These are phyloP conservation scores for Schoenoplectus tabernaemontani DNA, from an alignment of 202 grass and related monocot genomes.

Conservation along the genomic window DNA sequence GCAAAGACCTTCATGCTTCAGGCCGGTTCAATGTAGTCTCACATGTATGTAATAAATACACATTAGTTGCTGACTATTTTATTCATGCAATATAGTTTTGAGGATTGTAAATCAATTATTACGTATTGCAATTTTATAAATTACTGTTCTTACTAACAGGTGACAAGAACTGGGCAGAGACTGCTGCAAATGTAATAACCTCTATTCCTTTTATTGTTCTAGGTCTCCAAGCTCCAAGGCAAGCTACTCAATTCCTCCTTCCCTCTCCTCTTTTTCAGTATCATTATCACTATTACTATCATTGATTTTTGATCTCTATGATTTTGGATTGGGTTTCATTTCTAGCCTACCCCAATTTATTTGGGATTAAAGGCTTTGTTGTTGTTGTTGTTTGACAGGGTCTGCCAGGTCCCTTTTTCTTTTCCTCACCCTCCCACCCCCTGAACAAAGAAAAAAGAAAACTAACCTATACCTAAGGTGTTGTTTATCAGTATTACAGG, in stretches of 20 bases:
- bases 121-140: not conserved
- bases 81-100: not conserved
- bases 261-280: not conserved
- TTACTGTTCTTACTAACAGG: conserved; percentile 14
- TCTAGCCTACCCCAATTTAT: too few relatives aligned
- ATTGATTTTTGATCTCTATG: too few relatives aligned
- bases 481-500: conserved; percentile 66
- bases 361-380: too few relatives aligned
- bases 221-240: conserved; percentile 66
- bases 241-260: conserved; percentile 10
- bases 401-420: not conserved
- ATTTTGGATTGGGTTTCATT: too few relatives aligned
- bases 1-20: conserved; percentile 68
- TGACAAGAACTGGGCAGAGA: conserved; percentile 53
- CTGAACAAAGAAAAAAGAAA: too few relatives aligned
- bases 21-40: conserved; percentile 70
- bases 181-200: conserved; percentile 64
- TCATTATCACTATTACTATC: too few relatives aligned
- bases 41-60: conserved; percentile 42
- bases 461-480: conserved; percentile 32
- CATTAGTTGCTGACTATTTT: not conserved
- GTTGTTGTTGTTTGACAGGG: not conserved
- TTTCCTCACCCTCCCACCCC: too few relatives aligned
- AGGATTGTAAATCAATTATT: not conserved
- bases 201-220: conserved; percentile 80